Evolutionary conservation across 208 protist genomes (phyloP).

Genomic region (Crithidia thermophila): DNA sequence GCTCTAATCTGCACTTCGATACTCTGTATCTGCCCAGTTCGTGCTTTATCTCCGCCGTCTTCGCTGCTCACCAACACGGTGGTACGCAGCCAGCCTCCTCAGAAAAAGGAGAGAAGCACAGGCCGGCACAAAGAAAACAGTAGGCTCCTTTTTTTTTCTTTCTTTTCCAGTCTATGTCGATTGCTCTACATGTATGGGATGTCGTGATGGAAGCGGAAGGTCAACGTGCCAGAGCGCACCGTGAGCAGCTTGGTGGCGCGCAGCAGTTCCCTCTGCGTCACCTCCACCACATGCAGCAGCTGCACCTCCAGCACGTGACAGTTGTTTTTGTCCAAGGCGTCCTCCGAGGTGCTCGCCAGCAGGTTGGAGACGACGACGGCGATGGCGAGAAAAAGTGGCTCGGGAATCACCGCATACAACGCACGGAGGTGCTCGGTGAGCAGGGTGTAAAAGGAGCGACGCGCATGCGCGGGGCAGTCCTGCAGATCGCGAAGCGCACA

Average conservation of each 20-base stretch:
- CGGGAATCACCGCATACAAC: constrained; percentile 52
- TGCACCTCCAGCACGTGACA: constrained; percentile 46
- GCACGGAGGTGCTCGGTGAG: constrained; percentile 30
- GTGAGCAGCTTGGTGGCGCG: constrained; percentile 43
- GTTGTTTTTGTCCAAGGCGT: not conserved
- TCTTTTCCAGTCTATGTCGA: not conserved
- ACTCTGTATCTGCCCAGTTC: too few species aligned
- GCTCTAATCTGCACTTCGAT: too few species aligned
- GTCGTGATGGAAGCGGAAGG: constrained; percentile 45
- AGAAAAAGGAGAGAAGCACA: too few species aligned
- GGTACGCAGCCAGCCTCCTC: too few species aligned
- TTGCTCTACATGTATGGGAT: constrained; percentile 34
- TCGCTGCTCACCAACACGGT: not conserved
- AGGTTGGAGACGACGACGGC: constrained; percentile 31
- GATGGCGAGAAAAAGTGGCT: constrained; percentile 68
- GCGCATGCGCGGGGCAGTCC: constrained; percentile 32
- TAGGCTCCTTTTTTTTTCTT: constrained; percentile 17
- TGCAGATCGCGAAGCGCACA: constrained; percentile 54
- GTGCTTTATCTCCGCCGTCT: not conserved
- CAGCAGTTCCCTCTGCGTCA: constrained; percentile 53
- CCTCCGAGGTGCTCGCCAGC: not conserved
- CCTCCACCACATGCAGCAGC: constrained; percentile 41
- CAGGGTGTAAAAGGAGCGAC: constrained; percentile 23
- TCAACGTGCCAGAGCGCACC: constrained; percentile 35
- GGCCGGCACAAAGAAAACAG: too few species aligned